Evolutionary conservation across 768 basidiomycete species (phyloP).

Genomic region (Lactarius trivialis): DNA sequence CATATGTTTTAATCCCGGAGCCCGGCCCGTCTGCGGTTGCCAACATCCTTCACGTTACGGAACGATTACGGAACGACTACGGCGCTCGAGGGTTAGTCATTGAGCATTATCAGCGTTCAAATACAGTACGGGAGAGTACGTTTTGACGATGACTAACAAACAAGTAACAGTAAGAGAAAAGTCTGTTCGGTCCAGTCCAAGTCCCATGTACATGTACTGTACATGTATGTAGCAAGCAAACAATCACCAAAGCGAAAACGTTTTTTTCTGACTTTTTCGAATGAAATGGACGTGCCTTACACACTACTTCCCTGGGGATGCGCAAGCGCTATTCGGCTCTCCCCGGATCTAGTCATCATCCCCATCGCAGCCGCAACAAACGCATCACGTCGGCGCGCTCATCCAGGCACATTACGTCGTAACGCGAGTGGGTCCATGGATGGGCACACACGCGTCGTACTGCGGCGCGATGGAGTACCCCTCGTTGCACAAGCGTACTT

Average conservation of each 20-base stretch:
- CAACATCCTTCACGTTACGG: background rate
- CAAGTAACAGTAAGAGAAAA: too few species aligned
- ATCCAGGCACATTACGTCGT: background rate
- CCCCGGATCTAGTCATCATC: background rate
- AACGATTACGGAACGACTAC: background rate
- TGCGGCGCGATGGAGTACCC: conserved; percentile 24
- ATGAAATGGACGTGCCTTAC: background rate
- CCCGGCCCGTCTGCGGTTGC: background rate
- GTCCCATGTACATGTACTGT: too few species aligned
- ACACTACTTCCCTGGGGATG: background rate
- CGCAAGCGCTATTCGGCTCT: background rate
- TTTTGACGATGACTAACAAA: too few species aligned
- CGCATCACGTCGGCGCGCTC: background rate
- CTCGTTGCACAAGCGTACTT: conserved; percentile 26
- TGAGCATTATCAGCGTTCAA: background rate
- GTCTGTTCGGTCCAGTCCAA: too few species aligned
- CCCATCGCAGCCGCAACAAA: background rate
- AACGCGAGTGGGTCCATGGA: background rate
- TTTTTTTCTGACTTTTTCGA: background rate
- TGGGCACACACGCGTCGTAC: conserved; percentile 22
- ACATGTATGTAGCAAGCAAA: background rate
- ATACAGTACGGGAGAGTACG: too few species aligned
- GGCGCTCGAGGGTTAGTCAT: background rate
- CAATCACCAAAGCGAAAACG: background rate
- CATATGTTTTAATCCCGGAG: background rate